Conservation (phyloP, 2,329 filamentous ascomycete genomes). For the Fusarium coicis region DNA sequence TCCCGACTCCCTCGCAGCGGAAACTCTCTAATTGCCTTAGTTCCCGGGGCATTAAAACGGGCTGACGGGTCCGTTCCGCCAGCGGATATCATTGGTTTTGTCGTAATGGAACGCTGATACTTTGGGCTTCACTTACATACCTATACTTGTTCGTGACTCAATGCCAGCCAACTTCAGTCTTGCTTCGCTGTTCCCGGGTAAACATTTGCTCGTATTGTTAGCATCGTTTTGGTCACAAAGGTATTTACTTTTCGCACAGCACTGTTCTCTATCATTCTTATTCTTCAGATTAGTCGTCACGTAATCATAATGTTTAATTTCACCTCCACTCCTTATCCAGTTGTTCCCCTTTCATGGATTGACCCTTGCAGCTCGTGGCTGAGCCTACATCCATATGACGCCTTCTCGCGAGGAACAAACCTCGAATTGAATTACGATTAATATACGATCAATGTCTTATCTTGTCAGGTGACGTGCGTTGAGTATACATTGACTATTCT, state of each 20-base stretch:
- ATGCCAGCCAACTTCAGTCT: not conserved
- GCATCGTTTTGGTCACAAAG: not conserved
- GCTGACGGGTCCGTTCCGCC: conserved; percentile 2
- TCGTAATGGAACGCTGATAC: not conserved
- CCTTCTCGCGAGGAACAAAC: not conserved
- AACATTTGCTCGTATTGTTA: not conserved
- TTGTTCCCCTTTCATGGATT: conserved; percentile 8
- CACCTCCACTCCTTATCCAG: not conserved
- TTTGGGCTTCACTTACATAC: not conserved
- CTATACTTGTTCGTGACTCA: not conserved
- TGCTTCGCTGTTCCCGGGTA: not conserved
- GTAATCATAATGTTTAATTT: conserved; percentile 14
- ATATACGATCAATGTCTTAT: not conserved
- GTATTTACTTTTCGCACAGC: not conserved
- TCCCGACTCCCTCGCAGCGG: conserved; percentile 1
- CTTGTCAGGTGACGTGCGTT: too few species aligned
- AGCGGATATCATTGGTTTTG: conserved; percentile 27
- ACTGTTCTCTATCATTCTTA: not conserved
- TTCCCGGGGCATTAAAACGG: conserved; percentile 9
- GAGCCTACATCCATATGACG: not conserved
- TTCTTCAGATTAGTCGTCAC: not conserved
- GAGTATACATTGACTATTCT: not conserved
- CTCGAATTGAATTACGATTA: not conserved
- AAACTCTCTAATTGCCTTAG: conserved; percentile 24
- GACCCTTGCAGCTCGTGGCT: not conserved